These are phyloP conservation scores for Cladophialophora chaetospira DNA, from an alignment of 2,329 filamentous ascomycete species.

Conservation along the genomic window DNA sequence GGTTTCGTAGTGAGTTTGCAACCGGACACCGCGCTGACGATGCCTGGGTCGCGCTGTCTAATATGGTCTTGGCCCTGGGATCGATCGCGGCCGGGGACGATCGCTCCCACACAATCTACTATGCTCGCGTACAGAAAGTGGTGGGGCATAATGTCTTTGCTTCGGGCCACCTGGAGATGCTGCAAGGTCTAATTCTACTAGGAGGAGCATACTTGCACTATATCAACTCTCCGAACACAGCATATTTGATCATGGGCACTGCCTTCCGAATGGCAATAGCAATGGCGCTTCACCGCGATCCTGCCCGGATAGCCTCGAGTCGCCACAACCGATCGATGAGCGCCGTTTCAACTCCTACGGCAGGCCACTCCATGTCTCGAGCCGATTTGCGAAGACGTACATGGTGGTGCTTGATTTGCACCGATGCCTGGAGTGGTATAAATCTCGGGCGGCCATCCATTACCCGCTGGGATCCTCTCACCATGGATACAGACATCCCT, in stretches of 20 bases:
- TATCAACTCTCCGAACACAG: constrained; percentile 29
- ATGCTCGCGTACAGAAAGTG: constrained; percentile 55
- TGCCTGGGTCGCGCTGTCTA: constrained; percentile 70
- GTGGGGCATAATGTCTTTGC: constrained; percentile 19
- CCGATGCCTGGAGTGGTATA: constrained; percentile 13
- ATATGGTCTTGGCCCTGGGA: constrained; percentile 75
- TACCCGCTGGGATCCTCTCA: constrained; percentile 13
- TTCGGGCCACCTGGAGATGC: constrained; percentile 26
- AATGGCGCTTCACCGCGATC: constrained; percentile 38
- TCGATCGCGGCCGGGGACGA: constrained; percentile 66
- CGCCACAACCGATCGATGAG: neutral
- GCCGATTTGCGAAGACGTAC: constrained; percentile 9
- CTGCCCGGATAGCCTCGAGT: neutral
- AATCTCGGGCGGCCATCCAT: constrained; percentile 6
- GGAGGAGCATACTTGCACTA: constrained; percentile 29
- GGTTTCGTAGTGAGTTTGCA: constrained; percentile 66
- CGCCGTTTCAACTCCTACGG: neutral
- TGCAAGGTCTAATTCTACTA: constrained; percentile 29
- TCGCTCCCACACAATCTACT: constrained; percentile 69
- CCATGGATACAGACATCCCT: constrained; percentile 11
- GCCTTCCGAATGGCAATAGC: constrained; percentile 43
- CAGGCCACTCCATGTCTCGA: constrained; percentile 4
- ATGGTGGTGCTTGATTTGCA: constrained; percentile 16
- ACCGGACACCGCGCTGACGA: constrained; percentile 65
- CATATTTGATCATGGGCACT: constrained; percentile 36